Percentiles rank a stretch among this genome's conserved stretches.
These are phyloP conservation scores for Stachybotrys chlorohalonatus DNA, from an alignment of 2,329 filamentous ascomycete genomes.

Conservation along the genomic window DNA sequence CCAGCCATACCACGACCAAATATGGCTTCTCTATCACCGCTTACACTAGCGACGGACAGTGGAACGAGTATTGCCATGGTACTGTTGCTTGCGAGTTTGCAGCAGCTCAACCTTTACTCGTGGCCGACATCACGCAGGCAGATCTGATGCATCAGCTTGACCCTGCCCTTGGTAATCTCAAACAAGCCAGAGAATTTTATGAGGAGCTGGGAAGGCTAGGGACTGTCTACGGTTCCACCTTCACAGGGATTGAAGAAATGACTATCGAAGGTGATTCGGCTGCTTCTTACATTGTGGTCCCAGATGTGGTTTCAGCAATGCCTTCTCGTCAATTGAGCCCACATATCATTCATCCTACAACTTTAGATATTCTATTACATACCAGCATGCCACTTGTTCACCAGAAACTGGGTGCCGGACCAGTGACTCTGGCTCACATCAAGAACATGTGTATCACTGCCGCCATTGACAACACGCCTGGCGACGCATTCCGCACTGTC, in stretches of 20 bases:
- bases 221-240: neutral
- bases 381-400: slow-evolving; percentile 4
- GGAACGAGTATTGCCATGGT: slow-evolving; percentile 11
- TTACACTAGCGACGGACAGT: slow-evolving; percentile 3
- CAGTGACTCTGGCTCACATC: slow-evolving; percentile 1
- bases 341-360: slow-evolving; percentile 22
- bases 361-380: slow-evolving; percentile 17
- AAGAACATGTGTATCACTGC: slow-evolving; percentile 1
- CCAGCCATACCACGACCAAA: neutral
- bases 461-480: neutral
- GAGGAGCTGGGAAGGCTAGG: neutral
- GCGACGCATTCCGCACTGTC: neutral
- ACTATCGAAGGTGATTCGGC: neutral
- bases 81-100: slow-evolving; percentile 6
- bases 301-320: slow-evolving; percentile 13
- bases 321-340: slow-evolving; percentile 17
- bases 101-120: slow-evolving; percentile 2
- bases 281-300: slow-evolving; percentile 2
- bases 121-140: neutral
- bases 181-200: neutral
- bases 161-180: neutral
- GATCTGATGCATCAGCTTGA: neutral
- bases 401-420: neutral
- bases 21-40: slow-evolving; percentile 8
- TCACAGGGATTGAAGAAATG: neutral